phyloP scores from a whole-genome alignment of 768 basidiomycete species.

The Mycena haematopus region DNA sequence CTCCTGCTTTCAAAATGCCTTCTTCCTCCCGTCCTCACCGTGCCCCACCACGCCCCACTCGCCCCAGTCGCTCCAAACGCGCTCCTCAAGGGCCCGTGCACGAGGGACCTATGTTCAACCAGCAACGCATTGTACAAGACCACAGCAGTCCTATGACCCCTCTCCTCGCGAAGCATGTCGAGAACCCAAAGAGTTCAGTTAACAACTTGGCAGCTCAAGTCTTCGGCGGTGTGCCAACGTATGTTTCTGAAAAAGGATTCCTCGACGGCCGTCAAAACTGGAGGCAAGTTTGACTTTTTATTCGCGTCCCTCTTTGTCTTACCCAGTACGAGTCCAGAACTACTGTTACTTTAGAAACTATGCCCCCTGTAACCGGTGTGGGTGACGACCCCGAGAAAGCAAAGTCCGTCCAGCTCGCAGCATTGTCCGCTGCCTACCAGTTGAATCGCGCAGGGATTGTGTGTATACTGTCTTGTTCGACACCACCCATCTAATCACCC shows the following conservation, averaged over 20 bases:
- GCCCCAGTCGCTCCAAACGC: constrained; percentile 2
- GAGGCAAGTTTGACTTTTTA: constrained; percentile 16
- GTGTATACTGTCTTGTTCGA: constrained; percentile 38
- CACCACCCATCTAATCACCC: background rate
- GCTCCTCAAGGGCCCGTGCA: background rate
- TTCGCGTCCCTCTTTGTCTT: background rate
- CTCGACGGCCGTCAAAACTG: constrained; percentile 16
- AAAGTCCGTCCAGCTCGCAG: constrained; percentile 77
- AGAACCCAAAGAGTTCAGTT: constrained; percentile 25
- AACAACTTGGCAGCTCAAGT: constrained; percentile 8
- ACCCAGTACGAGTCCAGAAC: constrained; percentile 39
- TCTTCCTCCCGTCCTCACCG: constrained; percentile 33
- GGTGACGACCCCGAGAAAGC: constrained; percentile 68
- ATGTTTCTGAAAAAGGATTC: constrained; percentile 14
- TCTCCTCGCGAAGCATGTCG: constrained; percentile 18
- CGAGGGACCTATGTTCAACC: constrained; percentile 12
- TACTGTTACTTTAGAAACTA: constrained; percentile 46
- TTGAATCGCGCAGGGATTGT: constrained; percentile 69
- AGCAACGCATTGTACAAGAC: constrained; percentile 1
- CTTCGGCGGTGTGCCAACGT: constrained; percentile 20
- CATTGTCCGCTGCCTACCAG: constrained; percentile 76
- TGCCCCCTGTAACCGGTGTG: constrained; percentile 56
- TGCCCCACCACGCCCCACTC: constrained; percentile 1
- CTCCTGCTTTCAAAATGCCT: constrained; percentile 37
- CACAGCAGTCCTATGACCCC: constrained; percentile 10